A percentile compares a stretch with the other conserved stretches of the same genome.
Conservation (phyloP, 257 asterid genomes). For the Plantago elongata region DNA sequence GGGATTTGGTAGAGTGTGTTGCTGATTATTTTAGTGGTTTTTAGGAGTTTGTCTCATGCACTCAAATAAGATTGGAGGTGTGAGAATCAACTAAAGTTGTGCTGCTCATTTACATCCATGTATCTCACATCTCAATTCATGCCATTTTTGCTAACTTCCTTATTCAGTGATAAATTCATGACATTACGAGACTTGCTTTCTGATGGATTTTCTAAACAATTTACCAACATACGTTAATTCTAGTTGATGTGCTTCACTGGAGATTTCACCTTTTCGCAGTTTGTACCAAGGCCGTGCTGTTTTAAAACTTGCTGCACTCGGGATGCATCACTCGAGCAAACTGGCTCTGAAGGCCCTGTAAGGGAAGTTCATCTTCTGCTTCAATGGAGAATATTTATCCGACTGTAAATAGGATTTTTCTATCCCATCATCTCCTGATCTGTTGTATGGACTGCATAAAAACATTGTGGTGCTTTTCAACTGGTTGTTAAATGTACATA, state of each 20-base stretch:
- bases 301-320: slow-evolving; percentile 57
- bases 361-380: slow-evolving; percentile 10
- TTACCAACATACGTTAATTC: too few species aligned
- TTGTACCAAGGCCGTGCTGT: slow-evolving; percentile 70
- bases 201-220: not conserved
- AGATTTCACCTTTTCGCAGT: slow-evolving; percentile 37
- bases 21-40: too few species aligned
- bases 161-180: too few species aligned
- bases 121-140: too few species aligned
- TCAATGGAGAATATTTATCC: not conserved
- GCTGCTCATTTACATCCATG: too few species aligned
- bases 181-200: not conserved
- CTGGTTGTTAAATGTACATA: slow-evolving; percentile 21
- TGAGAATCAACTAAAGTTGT: too few species aligned
- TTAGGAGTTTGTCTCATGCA: too few species aligned
- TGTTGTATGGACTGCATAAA: slow-evolving; percentile 1
- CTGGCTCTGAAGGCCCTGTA: slow-evolving; percentile 47
- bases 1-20: not conserved
- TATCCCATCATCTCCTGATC: not conserved
- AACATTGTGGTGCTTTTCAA: not conserved
- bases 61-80: too few species aligned
- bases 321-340: slow-evolving; percentile 64
- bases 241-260: slow-evolving; percentile 14
- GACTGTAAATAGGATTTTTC: slow-evolving; percentile 16
- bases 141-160: too few species aligned